phyloP scores from a whole-genome alignment of 2,329 filamentous ascomycete species.

The Claviceps maximensis region DNA sequence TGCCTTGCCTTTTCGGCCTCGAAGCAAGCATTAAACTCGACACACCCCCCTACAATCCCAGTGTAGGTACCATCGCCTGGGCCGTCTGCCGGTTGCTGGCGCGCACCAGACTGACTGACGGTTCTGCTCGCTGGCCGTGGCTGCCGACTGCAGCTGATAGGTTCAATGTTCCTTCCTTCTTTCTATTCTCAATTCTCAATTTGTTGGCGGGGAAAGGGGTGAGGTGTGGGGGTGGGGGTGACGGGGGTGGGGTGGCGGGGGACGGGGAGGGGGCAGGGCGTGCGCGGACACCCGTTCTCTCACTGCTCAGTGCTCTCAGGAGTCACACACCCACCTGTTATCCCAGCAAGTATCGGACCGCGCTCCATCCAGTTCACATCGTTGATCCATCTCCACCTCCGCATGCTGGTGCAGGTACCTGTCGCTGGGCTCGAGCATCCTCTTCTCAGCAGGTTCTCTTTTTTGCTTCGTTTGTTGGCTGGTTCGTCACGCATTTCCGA shows the following conservation, averaged over 20 bases:
- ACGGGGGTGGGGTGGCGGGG: background rate
- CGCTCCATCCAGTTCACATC: background rate
- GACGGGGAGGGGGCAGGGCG: background rate
- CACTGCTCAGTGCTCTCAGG: background rate
- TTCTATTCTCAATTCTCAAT: background rate
- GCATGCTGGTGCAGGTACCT: constrained; percentile 7
- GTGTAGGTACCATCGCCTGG: background rate
- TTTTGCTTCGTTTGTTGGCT: constrained; percentile 4
- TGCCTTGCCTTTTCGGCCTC: background rate
- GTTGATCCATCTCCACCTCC: background rate
- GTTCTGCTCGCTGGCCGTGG: background rate
- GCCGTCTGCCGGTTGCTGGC: background rate
- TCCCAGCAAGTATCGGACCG: background rate
- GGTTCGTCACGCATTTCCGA: constrained; percentile 5
- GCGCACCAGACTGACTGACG: too few species aligned
- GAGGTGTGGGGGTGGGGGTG: background rate
- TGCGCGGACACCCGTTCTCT: background rate
- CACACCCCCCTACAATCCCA: background rate
- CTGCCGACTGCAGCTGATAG: background rate
- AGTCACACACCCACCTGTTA: background rate
- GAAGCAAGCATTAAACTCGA: background rate
- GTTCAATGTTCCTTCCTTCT: background rate
- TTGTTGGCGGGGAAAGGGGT: background rate
- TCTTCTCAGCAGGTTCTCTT: constrained; percentile 3
- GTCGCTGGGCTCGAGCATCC: constrained; percentile 6